Base-by-base conservation (phyloP, 2,329 filamentous ascomycete species). In the Aspergillus sp. region DNA sequence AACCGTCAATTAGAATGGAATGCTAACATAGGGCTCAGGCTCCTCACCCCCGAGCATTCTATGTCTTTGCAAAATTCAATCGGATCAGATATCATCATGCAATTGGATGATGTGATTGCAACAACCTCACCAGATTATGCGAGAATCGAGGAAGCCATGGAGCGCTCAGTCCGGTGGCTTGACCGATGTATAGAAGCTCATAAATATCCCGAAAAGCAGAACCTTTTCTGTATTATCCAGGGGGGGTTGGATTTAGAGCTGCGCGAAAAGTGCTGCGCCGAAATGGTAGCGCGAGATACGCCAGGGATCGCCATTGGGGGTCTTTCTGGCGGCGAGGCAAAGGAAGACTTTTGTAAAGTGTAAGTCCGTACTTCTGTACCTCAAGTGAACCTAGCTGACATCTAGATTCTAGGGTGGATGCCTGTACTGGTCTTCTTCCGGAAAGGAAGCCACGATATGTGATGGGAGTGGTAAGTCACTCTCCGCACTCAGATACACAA, bases 1-100 rank as follows among this genome's bases (percentile, higher is more conserved):
- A 26, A 29, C 5, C 10, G 6, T 34, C 2, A 7, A 5, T 38
- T 27, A 26, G 12, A 42, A 29, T 34, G 19, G 34, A 10, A 29
- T 42, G 5, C 19, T 39, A 26, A 39, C 36, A 39, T 8, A 39
- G n/a, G 26, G 3, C 1, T 10, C 44, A 79, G 77, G 77, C 82
- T 98, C 7, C 81, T 98, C 41, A 98, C 93, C 0, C 93, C 93
- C 0, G 94, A 98, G 67, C 91, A 97, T 72, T 97, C 93, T 0
- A 96, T 98, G 58, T 85, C 83, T 7, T 77, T 98, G 3, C 93
- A 98, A 66, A 97, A 98, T 69, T 91, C 85, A 46, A 98, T 98
- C 60, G 93, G 93, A 53, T 94, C 88, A 53, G 93, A 98, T 69
- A 97, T 98, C 58, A 96, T 97, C 56, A 98, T 98, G 94, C 94